Base-by-base conservation (phyloP, 2,329 filamentous ascomycete species). In the Rutstroemia sp. region DNA sequence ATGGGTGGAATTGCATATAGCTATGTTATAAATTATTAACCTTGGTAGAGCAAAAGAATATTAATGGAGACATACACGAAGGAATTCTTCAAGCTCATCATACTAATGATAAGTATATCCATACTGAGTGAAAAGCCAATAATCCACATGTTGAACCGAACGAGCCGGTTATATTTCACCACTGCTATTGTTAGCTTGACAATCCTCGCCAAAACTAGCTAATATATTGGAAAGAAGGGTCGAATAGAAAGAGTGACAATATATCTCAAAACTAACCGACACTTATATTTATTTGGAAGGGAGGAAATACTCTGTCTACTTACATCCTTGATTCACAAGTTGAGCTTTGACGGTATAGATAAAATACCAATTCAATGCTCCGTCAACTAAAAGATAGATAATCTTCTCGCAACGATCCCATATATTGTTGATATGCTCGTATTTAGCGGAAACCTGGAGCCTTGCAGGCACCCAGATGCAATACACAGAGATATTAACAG, bases 341-440 rank as follows among this genome's bases (percentile, higher is more conserved):
- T 70, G 64, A 10, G 63, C 61, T 55, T 71, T 69, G 19, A 75
- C 72, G 4, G 67, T 73, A 12, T 62, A 62, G 2, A 81, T 68
- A 61, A 82, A 82, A 60, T 78, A 79, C 64, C 70, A 75, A 57
- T 81, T 82, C 16, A 82, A 71, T 0, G 63, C 66, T 1, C 71
- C 76, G 57, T 82, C 78, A 6, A 80, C 70, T 1, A 78, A 50
- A 3, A 79, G 65, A 58, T 80, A 79, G 3, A 81, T 68, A 0
- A 74, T 70, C 59, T 82, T 82, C 14, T 78, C 77, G 25, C 73
- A 68, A 23, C 77, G 74, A 51, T 82, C 78, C 78, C 78, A 82
- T 23, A 77, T 67, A 0, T 72, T 65, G 59, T 81, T 81, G 56
- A 80, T 70, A 0, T 62, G 54, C 5, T 78, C 71, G 44, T 73